Percentiles rank a stretch among this genome's conserved stretches.
Evolutionary conservation across 768 basidiomycete genomes (phyloP).

Genomic region (Wakefieldia striispora): DNA sequence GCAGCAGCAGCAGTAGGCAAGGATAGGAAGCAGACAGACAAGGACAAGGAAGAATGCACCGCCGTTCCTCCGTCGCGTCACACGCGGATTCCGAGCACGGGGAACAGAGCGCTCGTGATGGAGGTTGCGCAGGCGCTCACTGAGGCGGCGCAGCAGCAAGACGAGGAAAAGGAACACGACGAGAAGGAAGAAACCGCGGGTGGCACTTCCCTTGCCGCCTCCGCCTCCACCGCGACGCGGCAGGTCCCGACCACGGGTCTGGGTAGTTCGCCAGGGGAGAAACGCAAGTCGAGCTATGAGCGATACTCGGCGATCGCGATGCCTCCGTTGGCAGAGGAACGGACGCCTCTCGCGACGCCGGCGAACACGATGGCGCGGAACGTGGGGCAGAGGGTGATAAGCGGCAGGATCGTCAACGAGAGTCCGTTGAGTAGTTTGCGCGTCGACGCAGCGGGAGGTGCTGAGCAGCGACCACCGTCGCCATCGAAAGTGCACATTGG

Average conservation of each 20-base stretch:
- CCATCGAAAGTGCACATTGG: slow-evolving; percentile 32
- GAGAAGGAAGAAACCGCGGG: neutral
- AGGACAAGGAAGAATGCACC: slow-evolving; percentile 21
- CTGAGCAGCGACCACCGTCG: neutral
- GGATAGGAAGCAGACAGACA: slow-evolving; percentile 1
- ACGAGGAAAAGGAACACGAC: neutral
- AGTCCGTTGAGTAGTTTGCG: slow-evolving; percentile 12
- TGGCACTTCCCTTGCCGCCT: neutral
- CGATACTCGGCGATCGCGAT: slow-evolving; percentile 60
- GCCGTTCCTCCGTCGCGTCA: slow-evolving; percentile 36
- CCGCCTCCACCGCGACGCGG: slow-evolving; percentile 2
- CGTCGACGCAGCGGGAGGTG: neutral
- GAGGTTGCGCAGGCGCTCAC: slow-evolving; percentile 67
- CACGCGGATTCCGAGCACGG: slow-evolving; percentile 63
- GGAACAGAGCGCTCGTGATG: slow-evolving; percentile 72
- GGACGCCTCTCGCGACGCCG: slow-evolving; percentile 56
- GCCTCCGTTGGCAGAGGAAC: slow-evolving; percentile 68
- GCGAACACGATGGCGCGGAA: slow-evolving; percentile 48
- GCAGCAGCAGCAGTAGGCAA: neutral
- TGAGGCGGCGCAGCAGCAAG: slow-evolving; percentile 29
- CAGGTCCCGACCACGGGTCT: slow-evolving; percentile 15
- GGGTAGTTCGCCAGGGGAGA: slow-evolving; percentile 40
- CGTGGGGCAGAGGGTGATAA: slow-evolving; percentile 4
- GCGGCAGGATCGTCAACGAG: slow-evolving; percentile 7
- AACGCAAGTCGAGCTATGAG: slow-evolving; percentile 65